Base-by-base conservation (phyloP, 345 rosid genomes). In the Mercurialis annua region DNA sequence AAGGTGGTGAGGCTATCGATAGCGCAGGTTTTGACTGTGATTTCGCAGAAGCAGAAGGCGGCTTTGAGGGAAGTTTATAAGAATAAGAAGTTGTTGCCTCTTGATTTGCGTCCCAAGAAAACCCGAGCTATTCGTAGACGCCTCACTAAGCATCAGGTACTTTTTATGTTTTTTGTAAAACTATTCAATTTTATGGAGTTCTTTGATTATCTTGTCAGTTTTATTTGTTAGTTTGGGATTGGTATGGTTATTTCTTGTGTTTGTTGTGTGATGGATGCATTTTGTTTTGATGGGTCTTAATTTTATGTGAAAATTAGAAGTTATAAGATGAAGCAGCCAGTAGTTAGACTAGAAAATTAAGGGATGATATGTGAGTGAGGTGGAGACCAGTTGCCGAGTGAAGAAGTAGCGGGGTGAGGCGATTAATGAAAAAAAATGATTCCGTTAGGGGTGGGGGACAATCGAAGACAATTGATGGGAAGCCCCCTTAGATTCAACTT, bases 71-170 rank as follows among this genome's bases (percentile, higher is more conserved):
- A 75, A 59, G 78, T 48, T 1, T 70, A 75, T 67, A 75, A 69
- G 67, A 69, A 75, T 42, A 75, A 75, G 67, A 75, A 75, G 73
- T 50, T 65, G 11, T 49, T 75, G 71, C 79, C 79, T 31, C 68
- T 75, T 4, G 75, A 66, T 61, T 57, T 75, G 17, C 79, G 72
- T 60, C 74, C 71, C 56, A 70, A 65, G 67, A 75, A 70, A 54
- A 65, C 78, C 17, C 20, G 74, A 12, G 75, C 79, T 23, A 76
- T 76, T 21, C 71, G 69, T 29, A 66, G 72, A 15, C 68, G 72
- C 30, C 79, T 76, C 2, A 70, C 75, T 7, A 70, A 70, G 47
- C 79, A 75, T 17, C 79, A 66, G 71, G 79, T 70, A 24, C 11
- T 60, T 21, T 65, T 20, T 40, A 21, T 23, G n/a, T n/a, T 10